Evolutionary conservation across 176 grass and related monocot species (phyloP).

Genomic region (Hsuehochloa calcarea): DNA sequence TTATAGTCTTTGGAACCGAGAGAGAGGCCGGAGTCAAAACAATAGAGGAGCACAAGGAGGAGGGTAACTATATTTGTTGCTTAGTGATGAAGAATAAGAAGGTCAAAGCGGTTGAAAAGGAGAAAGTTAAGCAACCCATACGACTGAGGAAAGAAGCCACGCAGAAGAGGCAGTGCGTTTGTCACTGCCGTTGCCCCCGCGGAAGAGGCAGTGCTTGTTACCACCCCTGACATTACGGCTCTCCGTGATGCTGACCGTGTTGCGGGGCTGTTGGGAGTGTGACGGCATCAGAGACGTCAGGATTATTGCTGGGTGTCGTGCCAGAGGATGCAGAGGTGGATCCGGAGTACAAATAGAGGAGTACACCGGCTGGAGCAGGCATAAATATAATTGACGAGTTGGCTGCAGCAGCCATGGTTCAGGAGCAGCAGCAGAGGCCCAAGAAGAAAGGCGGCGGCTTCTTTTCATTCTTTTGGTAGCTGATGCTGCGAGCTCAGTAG

Average conservation of each 20-base stretch:
- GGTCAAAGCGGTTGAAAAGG: too few relatives aligned
- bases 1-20: too few relatives aligned
- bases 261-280: slow-evolving; percentile 68
- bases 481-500: slow-evolving; percentile 12
- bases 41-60: too few relatives aligned
- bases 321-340: slow-evolving; percentile 80
- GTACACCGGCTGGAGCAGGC: slow-evolving; percentile 74
- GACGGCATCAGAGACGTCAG: slow-evolving; percentile 95
- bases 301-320: slow-evolving; percentile 76
- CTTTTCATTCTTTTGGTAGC: slow-evolving; percentile 71
- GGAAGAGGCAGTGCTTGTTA: slow-evolving; percentile 80
- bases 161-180: too few relatives aligned
- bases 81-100: too few relatives aligned
- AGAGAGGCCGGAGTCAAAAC: too few relatives aligned
- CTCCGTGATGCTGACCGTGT: slow-evolving; percentile 89
- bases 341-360: slow-evolving; percentile 80
- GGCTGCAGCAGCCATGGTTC: slow-evolving; percentile 70
- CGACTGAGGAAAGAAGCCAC: too few relatives aligned
- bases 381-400: too few relatives aligned
- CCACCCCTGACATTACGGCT: slow-evolving; percentile 82
- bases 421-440: slow-evolving; percentile 70
- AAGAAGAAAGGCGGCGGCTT: slow-evolving; percentile 62
- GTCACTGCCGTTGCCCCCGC: slow-evolving; percentile 92
- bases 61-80: too few relatives aligned
- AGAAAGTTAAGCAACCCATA: too few relatives aligned